Evolutionary conservation across 2,329 filamentous ascomycete species (phyloP), one percentile per base, ranked within the genome.

Genomic region (Iodosphaeria phyllophila): DNA sequence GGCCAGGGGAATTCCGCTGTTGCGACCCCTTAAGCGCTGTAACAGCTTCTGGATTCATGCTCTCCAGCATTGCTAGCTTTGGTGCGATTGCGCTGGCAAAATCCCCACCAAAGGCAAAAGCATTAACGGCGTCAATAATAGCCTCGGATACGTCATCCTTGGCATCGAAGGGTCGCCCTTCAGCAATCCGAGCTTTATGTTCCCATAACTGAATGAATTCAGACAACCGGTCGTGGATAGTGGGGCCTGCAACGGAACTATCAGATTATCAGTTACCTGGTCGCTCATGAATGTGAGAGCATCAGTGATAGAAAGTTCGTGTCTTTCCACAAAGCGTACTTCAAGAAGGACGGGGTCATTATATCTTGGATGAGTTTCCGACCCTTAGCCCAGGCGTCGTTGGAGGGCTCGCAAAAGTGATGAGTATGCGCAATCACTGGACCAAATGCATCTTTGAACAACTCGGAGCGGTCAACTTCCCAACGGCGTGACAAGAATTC

Each of bases 281-380:
- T n/a, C n/a, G n/a, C n/a, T n/a, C n/a, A n/a, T n/a, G n/a, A n/a
- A n/a, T n/a, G n/a, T n/a, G n/a, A n/a, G n/a, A n/a, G n/a, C n/a
- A n/a, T n/a, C n/a, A n/a, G n/a, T n/a, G n/a, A n/a, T n/a, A n/a
- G n/a, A n/a, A n/a, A n/a, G n/a, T n/a, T n/a, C n/a, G n/a, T n/a
- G n/a, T n/a, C n/a, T n/a, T n/a, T n/a, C n/a, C n/a, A n/a, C n/a
- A n/a, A n/a, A n/a, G n/a, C n/a, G 5, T 21, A 17, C 10, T 18
- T 16, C 13, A 51, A 30, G 24, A 51, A 51, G n/a, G 27, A 30
- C 1, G 45, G 42, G 9, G 45, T 38, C 49, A 52, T 48, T 4
- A 51, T 34, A 18, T 51, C 47, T 22, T 41, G 38, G 10, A 49
- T 30, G 4, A 52, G 35, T 25, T 43, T 36, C 20, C 39, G 40